These are phyloP conservation scores for Simmondsia chinensis DNA, from an alignment of 148 eudicot species.

Conservation along the genomic window DNA sequence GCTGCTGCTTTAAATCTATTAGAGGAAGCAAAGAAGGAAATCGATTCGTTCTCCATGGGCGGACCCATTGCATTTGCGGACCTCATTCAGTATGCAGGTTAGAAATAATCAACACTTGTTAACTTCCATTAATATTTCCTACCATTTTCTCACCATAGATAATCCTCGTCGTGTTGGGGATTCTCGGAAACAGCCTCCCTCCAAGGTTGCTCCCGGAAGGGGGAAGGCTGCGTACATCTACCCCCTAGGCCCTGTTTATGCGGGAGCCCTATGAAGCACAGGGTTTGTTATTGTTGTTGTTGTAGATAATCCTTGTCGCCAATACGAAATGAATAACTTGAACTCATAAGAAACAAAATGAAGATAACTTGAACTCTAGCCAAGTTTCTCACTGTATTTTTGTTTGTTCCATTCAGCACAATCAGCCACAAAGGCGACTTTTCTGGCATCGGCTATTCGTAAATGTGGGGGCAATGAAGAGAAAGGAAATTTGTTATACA, in stretches of 20 bases:
- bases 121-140: no score
- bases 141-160: no score
- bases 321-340: not conserved
- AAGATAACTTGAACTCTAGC: not conserved
- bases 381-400: slow-evolving; percentile 3
- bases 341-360: not conserved
- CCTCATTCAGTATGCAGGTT: slow-evolving; percentile 86
- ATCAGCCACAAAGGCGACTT: slow-evolving; percentile 65
- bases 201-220: no score
- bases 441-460: slow-evolving; percentile 82
- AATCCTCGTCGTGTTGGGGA: no score
- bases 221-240: no score
- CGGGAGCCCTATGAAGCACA: no score
- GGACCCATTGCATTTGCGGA: slow-evolving; percentile 85
- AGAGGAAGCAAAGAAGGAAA: slow-evolving; percentile 82
- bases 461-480: slow-evolving; percentile 99
- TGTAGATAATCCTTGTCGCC: no score
- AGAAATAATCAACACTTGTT: no score
- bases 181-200: no score
- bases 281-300: no score
- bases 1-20: slow-evolving; percentile 58
- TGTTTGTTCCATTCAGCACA: slow-evolving; percentile 60
- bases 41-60: slow-evolving; percentile 84
- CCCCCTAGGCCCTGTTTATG: no score
- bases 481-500: slow-evolving; percentile 67